phyloP scores from a whole-genome alignment of 116 monocot genomes.

The Trichopus zeylanicus region DNA sequence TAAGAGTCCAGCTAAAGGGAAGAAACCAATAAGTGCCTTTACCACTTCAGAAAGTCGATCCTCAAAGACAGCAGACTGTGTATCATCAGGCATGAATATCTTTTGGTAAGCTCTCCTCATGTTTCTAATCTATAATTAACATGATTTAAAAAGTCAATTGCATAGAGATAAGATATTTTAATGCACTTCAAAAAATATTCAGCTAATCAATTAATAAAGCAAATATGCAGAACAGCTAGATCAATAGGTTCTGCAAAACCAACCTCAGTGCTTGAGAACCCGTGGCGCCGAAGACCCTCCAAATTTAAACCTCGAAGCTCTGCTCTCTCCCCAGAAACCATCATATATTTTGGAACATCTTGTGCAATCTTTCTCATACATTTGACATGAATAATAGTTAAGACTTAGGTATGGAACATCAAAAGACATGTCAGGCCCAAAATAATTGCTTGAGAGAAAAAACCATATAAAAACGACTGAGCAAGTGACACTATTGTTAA shows the following conservation, averaged over 20 bases:
- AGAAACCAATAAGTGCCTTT: conserved; percentile 2
- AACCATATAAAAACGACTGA: too few relatives aligned
- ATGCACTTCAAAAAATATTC: too few relatives aligned
- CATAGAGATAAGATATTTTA: background rate
- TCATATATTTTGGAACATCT: conserved; percentile 91
- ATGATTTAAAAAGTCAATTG: background rate
- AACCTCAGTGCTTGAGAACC: conserved; percentile 68
- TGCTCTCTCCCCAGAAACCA: conserved; percentile 91
- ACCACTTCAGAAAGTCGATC: conserved; percentile 68
- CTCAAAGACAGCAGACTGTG: conserved; percentile 19
- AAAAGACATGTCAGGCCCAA: too few relatives aligned
- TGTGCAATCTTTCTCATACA: conserved; percentile 56
- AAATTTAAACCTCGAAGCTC: conserved; percentile 87
- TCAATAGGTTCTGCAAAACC: background rate
- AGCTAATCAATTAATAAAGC: background rate
- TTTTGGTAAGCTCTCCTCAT: conserved; percentile 61
- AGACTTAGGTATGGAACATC: too few relatives aligned
- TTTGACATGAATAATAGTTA: conserved; percentile 5
- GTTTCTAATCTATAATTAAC: conserved; percentile 34
- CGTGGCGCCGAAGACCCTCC: conserved; percentile 77
- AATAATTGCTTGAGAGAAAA: too few relatives aligned
- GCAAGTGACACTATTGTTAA: background rate
- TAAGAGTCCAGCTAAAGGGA: background rate
- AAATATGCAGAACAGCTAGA: background rate
- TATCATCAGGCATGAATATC: conserved; percentile 40